Evolutionary conservation across 169 alveolate genomes (phyloP).

Genomic region (Cryptosporidium bovis): DNA sequence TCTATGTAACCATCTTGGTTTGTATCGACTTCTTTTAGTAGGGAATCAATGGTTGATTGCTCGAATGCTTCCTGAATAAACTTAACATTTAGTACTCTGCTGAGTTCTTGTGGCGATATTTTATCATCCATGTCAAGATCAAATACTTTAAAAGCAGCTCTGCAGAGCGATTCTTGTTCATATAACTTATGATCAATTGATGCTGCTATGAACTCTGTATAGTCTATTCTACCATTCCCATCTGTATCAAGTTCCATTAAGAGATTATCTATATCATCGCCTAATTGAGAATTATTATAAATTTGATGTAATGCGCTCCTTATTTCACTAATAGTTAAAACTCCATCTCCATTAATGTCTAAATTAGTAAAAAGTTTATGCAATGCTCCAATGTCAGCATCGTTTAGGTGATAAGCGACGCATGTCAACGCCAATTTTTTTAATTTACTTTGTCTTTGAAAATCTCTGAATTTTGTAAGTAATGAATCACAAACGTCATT

Average conservation of each 20-base stretch:
- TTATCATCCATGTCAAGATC: constrained; percentile 92
- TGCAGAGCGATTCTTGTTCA: constrained; percentile 87
- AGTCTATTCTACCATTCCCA: constrained; percentile 91
- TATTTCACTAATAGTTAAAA: constrained; percentile 78
- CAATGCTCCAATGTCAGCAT: constrained; percentile 89
- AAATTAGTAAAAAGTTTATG: constrained; percentile 89
- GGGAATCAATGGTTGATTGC: constrained; percentile 77
- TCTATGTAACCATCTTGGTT: constrained; percentile 83
- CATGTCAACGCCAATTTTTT: constrained; percentile 93
- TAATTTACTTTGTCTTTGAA: constrained; percentile 88
- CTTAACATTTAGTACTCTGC: constrained; percentile 77
- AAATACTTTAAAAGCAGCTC: constrained; percentile 91
- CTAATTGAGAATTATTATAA: constrained; percentile 67
- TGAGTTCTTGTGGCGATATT: constrained; percentile 86
- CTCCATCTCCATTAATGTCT: constrained; percentile 94
- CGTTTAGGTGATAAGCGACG: constrained; percentile 91
- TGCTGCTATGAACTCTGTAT: constrained; percentile 96
- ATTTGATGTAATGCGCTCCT: constrained; percentile 71
- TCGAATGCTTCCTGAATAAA: constrained; percentile 83
- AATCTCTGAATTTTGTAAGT: constrained; percentile 86
- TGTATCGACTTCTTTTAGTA: constrained; percentile 84
- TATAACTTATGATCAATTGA: constrained; percentile 87
- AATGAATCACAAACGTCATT: constrained; percentile 77
- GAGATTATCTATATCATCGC: constrained; percentile 81
- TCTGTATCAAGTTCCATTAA: constrained; percentile 88